Base-by-base conservation (phyloP, 768 basidiomycete genomes). In the Flagelloscypha sp. region DNA sequence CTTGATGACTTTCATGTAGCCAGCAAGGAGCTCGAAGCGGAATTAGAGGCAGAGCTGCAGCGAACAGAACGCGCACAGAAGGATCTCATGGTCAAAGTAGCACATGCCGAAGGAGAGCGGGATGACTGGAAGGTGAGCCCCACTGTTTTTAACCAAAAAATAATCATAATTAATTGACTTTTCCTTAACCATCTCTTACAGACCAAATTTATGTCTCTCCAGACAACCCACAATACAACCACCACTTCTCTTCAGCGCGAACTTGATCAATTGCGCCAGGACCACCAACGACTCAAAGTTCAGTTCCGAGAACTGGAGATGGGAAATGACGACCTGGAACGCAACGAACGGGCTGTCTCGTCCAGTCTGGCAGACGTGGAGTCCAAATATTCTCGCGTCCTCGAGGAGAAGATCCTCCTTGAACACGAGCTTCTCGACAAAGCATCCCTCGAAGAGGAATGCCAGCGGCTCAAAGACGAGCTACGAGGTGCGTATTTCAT, bases 281-380 rank as follows among this genome's bases (percentile, higher is more conserved):
- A 82, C 41, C 70, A 80, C 43, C 82, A 83, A 51, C 65, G 66
- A 33, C 57, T 74, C 42, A 84, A 84, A 58, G 63, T 83, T 15
- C 79, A 84, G 51, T 61, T 90, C 12, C 75, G 86, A 15, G 88
- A 97, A 56, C 66, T 95, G 20, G 94, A 98, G 61, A 84, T 98
- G 77, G 94, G 94, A 30, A 97, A 95, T 50, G 95, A 99, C 50
- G 93, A 98, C 61, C 68, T 99, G 39, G 95, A 98, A 55, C 72
- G 92, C 43, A 93, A 84, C 56, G 94, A 97, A 53, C 76, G 95
- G 19, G 85, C 84, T 33, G 82, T 86, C 27, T 74, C 83, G 7
- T 87, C 83, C 32, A 84, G 75, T 48, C 59, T 93, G 47, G 84
- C 82, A 4, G 84, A 86, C 53, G 67, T 88, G 48, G 92, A 95